A percentile compares a stretch with the other conserved stretches of the same genome.
phyloP scores from a whole-genome alignment of 2,329 filamentous ascomycete species.

The Fusarium sp. region DNA sequence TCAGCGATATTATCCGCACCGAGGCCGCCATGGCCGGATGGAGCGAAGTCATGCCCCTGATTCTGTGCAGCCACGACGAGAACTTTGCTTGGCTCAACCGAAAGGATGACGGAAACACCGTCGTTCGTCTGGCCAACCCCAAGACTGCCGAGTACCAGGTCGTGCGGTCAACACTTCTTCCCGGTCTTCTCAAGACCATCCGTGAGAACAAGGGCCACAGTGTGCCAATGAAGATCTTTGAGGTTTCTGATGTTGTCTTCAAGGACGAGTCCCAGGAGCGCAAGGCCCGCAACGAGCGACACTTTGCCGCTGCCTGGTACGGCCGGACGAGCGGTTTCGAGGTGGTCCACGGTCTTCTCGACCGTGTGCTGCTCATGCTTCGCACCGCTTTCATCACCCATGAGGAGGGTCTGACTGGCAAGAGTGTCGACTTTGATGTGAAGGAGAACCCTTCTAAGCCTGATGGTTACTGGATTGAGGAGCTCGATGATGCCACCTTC shows the following conservation, averaged over 20 bases:
- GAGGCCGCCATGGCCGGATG: slow-evolving; percentile 96
- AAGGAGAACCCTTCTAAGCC: slow-evolving; percentile 67
- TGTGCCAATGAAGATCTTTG: slow-evolving; percentile 92
- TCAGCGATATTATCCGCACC: slow-evolving; percentile 87
- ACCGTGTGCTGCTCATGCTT: slow-evolving; percentile 93
- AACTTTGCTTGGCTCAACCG: slow-evolving; percentile 97
- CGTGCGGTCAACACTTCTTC: slow-evolving; percentile 86
- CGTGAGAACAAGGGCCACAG: slow-evolving; percentile 91
- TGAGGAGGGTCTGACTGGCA: slow-evolving; percentile 73
- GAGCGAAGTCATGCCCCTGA: slow-evolving; percentile 95
- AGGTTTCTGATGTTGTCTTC: slow-evolving; percentile 90
- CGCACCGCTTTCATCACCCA: slow-evolving; percentile 82
- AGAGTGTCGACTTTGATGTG: slow-evolving; percentile 65
- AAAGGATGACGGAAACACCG: slow-evolving; percentile 85
- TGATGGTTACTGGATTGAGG: slow-evolving; percentile 93
- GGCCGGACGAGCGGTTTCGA: slow-evolving; percentile 96
- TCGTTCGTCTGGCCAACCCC: slow-evolving; percentile 88
- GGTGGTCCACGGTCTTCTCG: slow-evolving; percentile 91
- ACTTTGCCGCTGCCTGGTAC: slow-evolving; percentile 96
- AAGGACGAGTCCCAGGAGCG: slow-evolving; percentile 87
- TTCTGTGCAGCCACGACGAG: slow-evolving; percentile 97
- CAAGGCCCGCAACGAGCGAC: slow-evolving; percentile 90
- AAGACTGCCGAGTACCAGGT: slow-evolving; percentile 96
- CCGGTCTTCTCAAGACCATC: slow-evolving; percentile 92
- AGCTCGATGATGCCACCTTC: slow-evolving; percentile 91